Evolutionary conservation across 169 alveolate species (phyloP).

Genomic region (Theileria annulata): DNA sequence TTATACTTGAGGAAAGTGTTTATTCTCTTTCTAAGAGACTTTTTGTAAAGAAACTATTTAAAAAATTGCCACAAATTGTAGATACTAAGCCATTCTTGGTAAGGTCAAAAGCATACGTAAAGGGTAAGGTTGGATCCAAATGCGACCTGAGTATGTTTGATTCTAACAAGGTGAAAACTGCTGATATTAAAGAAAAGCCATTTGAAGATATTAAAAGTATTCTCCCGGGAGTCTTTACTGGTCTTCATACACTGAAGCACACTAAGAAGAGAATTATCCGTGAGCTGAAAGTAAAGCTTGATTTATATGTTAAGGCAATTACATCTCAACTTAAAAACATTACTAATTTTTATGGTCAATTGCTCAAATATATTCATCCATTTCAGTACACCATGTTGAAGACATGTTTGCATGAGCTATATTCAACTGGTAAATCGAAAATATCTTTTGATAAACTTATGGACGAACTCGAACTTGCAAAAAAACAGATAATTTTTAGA

Average conservation of each 20-base stretch:
- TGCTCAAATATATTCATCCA: conserved; percentile 63
- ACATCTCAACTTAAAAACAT: conserved; percentile 59
- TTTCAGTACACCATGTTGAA: conserved; percentile 63
- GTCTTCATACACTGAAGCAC: conserved; percentile 56
- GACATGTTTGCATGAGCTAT: conserved; percentile 41
- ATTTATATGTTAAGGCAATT: conserved; percentile 60
- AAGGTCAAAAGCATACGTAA: conserved; percentile 66
- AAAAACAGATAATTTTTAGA: conserved; percentile 17
- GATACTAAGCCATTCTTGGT: conserved; percentile 45
- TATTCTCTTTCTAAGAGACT: conserved; percentile 27
- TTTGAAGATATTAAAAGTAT: conserved; percentile 17
- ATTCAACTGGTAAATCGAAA: conserved; percentile 19
- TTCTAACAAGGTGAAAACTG: conserved; percentile 48
- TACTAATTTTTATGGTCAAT: conserved; percentile 37
- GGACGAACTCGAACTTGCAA: conserved; percentile 24
- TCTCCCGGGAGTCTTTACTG: conserved; percentile 64
- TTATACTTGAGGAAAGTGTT: neutral
- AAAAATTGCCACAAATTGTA: conserved; percentile 51
- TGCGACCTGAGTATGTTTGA: conserved; percentile 49
- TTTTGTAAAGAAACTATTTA: conserved; percentile 55
- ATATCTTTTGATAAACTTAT: conserved; percentile 34
- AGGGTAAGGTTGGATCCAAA: conserved; percentile 61
- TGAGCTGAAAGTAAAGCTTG: conserved; percentile 62
- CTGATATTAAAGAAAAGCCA: conserved; percentile 6
- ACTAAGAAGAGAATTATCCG: conserved; percentile 50